These are phyloP conservation scores for Ophiobolus disseminans DNA, from an alignment of 2,329 filamentous ascomycete species.

Conservation along the genomic window DNA sequence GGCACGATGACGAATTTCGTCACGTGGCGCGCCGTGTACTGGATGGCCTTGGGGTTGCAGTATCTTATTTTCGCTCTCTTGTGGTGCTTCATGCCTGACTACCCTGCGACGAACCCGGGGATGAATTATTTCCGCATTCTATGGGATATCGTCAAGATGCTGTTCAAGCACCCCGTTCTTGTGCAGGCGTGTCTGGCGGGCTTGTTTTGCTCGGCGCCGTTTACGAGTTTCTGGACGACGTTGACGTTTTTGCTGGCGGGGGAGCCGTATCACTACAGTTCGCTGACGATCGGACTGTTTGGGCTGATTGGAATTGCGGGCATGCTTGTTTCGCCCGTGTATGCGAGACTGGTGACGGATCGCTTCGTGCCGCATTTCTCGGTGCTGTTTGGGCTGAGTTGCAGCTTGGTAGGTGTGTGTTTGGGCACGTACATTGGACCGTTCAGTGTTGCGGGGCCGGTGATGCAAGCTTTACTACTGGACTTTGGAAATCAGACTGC, in stretches of 20 bases:
- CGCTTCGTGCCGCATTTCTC: slow-evolving; percentile 71
- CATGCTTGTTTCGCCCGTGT: slow-evolving; percentile 72
- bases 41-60: slow-evolving; percentile 76
- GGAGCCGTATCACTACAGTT: slow-evolving; percentile 71
- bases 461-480: slow-evolving; percentile 73
- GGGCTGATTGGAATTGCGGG: slow-evolving; percentile 76
- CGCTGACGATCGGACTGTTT: slow-evolving; percentile 77
- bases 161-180: slow-evolving; percentile 70
- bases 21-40: slow-evolving; percentile 79
- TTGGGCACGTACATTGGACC: slow-evolving; percentile 74
- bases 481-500: slow-evolving; percentile 77
- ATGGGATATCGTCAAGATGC: slow-evolving; percentile 68
- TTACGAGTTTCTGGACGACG: slow-evolving; percentile 76
- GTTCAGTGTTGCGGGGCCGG: slow-evolving; percentile 71
- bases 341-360: slow-evolving; percentile 74
- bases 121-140: slow-evolving; percentile 72
- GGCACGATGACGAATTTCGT: slow-evolving; percentile 77
- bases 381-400: slow-evolving; percentile 66
- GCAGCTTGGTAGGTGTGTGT: slow-evolving; percentile 67
- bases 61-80: slow-evolving; percentile 69
- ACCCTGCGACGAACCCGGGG: slow-evolving; percentile 75
- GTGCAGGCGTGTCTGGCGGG: slow-evolving; percentile 73
- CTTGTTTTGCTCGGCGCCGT: slow-evolving; percentile 67
- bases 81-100: slow-evolving; percentile 80
- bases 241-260: slow-evolving; percentile 79